A percentile compares a stretch with the other conserved stretches of the same genome.
These are phyloP conservation scores for Colletotrichum eleusines DNA, from an alignment of 2,329 filamentous ascomycete genomes.

Conservation along the genomic window DNA sequence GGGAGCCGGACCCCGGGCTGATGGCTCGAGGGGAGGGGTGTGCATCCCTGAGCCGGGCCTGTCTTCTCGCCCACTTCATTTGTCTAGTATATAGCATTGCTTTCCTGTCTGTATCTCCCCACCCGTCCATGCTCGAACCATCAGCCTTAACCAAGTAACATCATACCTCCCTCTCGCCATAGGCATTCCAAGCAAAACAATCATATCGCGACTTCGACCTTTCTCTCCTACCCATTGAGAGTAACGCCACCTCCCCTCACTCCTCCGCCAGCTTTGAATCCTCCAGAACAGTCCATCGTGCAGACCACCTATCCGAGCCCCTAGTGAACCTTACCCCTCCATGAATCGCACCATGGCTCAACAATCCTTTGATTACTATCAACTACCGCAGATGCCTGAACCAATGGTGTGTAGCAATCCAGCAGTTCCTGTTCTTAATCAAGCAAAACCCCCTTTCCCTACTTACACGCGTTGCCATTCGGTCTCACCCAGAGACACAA, in stretches of 20 bases:
- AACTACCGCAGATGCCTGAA: constrained; percentile 37
- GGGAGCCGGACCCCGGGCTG: constrained; percentile 21
- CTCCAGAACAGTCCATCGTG: constrained; percentile 7
- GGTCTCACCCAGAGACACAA: not conserved
- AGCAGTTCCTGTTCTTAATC: not conserved
- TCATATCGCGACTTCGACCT: constrained; percentile 10
- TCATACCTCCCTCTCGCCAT: constrained; percentile 32
- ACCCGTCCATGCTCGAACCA: constrained; percentile 35
- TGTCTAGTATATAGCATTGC: constrained; percentile 38
- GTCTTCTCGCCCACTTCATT: not conserved
- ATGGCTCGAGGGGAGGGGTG: not conserved
- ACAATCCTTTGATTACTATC: constrained; percentile 40
- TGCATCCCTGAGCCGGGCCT: not conserved
- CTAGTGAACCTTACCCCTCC: constrained; percentile 20
- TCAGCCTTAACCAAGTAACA: constrained; percentile 36
- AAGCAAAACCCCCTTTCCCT: constrained; percentile 1
- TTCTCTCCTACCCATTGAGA: not conserved
- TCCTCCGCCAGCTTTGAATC: not conserved
- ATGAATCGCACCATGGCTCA: constrained; percentile 36
- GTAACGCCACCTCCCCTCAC: constrained; percentile 29
- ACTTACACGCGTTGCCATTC: not conserved
- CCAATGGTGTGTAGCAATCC: constrained; percentile 28
- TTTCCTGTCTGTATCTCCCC: constrained; percentile 32
- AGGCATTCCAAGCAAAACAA: not conserved
- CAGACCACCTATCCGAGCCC: constrained; percentile 3